phyloP scores from a whole-genome alignment of 179 eudicot species.

The Beta macrorhiza region DNA sequence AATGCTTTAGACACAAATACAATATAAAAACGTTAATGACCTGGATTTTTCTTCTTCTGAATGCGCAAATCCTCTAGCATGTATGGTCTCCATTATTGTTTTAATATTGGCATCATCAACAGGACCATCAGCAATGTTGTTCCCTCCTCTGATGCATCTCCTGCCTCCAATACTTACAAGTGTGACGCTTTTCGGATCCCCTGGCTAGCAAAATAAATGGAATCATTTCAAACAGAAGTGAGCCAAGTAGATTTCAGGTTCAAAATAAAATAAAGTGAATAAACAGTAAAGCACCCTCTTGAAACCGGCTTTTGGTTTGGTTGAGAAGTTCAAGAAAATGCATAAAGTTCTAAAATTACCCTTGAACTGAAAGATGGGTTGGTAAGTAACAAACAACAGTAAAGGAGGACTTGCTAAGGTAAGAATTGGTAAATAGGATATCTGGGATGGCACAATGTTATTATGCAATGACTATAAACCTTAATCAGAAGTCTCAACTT shows the following conservation, averaged over 20 bases:
- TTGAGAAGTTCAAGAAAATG: not conserved
- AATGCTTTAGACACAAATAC: constrained; percentile 8
- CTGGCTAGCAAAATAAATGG: constrained; percentile 58
- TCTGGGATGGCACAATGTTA: not conserved
- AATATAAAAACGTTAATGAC: constrained; percentile 35
- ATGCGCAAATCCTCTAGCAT: constrained; percentile 49
- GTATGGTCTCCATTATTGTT: constrained; percentile 51
- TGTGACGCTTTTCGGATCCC: constrained; percentile 77
- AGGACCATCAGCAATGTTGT: constrained; percentile 66
- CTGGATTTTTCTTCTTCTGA: constrained; percentile 60
- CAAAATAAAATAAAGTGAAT: not conserved
- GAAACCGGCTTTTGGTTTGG: not conserved
- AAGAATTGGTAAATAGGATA: not conserved
- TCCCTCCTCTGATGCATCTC: constrained; percentile 78
- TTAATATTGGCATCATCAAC: constrained; percentile 52
- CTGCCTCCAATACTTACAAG: constrained; percentile 82
- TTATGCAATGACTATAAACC: not conserved
- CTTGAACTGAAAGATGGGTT: not conserved
- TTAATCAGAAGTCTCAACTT: not conserved
- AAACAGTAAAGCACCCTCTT: not conserved
- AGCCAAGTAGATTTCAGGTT: constrained; percentile 1
- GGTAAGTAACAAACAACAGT: not conserved
- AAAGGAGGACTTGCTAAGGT: not conserved
- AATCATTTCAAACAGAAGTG: not conserved
- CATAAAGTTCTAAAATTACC: not conserved